Evolutionary conservation across 805 yeast species (phyloP).

Genomic region (Cyberlindnera meyerae): DNA sequence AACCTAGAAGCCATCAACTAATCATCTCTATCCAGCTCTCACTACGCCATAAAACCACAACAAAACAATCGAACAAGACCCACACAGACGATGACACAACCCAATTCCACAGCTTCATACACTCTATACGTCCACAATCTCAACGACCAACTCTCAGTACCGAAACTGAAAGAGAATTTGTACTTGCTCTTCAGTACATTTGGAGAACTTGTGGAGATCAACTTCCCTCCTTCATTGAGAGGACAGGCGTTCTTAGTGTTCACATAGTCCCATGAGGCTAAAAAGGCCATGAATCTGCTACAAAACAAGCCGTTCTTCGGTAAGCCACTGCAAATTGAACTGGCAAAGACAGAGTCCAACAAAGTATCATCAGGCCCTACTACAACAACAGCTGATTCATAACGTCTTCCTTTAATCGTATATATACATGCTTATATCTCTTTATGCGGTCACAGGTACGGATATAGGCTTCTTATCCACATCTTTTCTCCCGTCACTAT

Average conservation of each 20-base stretch:
- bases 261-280: constrained; percentile 44
- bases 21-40: too few relatives aligned
- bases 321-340: constrained; percentile 43
- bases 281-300: constrained; percentile 42
- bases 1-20: too few relatives aligned
- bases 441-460: constrained; percentile 24
- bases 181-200: constrained; percentile 55
- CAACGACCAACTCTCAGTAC: constrained; percentile 47
- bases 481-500: constrained; percentile 40
- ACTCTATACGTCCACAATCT: constrained; percentile 59
- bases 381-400: too few relatives aligned
- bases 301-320: constrained; percentile 49
- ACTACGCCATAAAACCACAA: too few relatives aligned
- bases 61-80: too few relatives aligned
- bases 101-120: background rate
- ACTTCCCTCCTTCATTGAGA: constrained; percentile 40
- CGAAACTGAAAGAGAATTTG: constrained; percentile 45
- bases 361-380: too few relatives aligned
- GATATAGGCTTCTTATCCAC: constrained; percentile 28
- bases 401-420: too few relatives aligned
- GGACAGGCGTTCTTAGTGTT: constrained; percentile 68
- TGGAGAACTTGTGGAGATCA: constrained; percentile 59
- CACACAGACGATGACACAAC: too few relatives aligned
- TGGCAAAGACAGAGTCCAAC: constrained; percentile 32
- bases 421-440: too few relatives aligned